phyloP scores from a whole-genome alignment of 176 grass and related monocot genomes.

The Hordeum vulgare region MorexV3_pseudomolecules_assembly NC_058519.1:140493281-140493780 shows the following conservation, averaged over 20 bases:
- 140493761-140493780: neutral
- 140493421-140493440: conserved; percentile 1
- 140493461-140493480: conserved; percentile 8
- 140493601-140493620: conserved; percentile 18
- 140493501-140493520: conserved; percentile 35
- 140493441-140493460: conserved; percentile 50
- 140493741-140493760: conserved; percentile 20
- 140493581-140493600: conserved; percentile 39
- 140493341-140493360: conserved; percentile 30
- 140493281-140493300: conserved; percentile 29
- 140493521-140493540: conserved; percentile 31
- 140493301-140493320: neutral
- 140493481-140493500: neutral
- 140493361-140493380: conserved; percentile 23
- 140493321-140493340: conserved; percentile 21
- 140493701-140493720: conserved; percentile 32
- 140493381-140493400: conserved; percentile 38
- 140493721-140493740: conserved; percentile 27
- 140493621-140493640: conserved; percentile 47
- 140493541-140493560: conserved; percentile 17
- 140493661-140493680: conserved; percentile 21
- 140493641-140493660: conserved; percentile 14
- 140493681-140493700: conserved; percentile 49
- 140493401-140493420: neutral
- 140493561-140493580: conserved; percentile 4